Conservation (phyloP, 2,329 filamentous ascomycete species). For the Pseudophaeomoniella oleicola region DNA sequence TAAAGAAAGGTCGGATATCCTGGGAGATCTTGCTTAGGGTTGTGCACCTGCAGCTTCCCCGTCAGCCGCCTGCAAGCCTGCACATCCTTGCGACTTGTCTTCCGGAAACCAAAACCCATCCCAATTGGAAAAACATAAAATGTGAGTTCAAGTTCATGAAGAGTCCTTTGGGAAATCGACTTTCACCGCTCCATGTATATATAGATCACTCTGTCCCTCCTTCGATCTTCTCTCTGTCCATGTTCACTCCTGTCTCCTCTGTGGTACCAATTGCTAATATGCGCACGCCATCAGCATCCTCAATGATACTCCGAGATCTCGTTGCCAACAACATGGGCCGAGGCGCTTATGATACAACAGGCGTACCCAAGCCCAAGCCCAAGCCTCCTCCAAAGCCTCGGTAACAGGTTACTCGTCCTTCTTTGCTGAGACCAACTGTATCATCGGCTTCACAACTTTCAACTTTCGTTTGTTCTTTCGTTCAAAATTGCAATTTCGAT, state of each 20-base stretch:
- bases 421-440: too few species aligned
- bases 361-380: conserved; percentile 35
- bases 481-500: too few species aligned
- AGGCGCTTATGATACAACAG: conserved; percentile 37
- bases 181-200: background rate
- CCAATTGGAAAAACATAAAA: too few species aligned
- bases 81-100: background rate
- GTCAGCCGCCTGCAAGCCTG: background rate
- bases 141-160: too few species aligned
- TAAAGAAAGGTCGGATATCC: background rate
- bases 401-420: too few species aligned
- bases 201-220: background rate
- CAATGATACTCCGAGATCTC: conserved; percentile 25
- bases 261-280: background rate
- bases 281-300: conserved; percentile 14
- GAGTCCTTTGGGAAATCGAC: too few species aligned
- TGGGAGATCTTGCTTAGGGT: background rate
- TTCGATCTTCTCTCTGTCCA: background rate
- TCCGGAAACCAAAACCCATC: too few species aligned
- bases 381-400: conserved; percentile 22
- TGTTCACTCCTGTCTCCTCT: background rate
- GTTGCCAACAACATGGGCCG: conserved; percentile 34
- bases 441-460: too few species aligned
- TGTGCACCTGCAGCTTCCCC: background rate
- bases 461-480: background rate